A percentile compares a stretch with the other conserved stretches of the same genome.
phyloP scores from a whole-genome alignment of 2,329 filamentous ascomycete species.

The Epichloe hybrida region DNA sequence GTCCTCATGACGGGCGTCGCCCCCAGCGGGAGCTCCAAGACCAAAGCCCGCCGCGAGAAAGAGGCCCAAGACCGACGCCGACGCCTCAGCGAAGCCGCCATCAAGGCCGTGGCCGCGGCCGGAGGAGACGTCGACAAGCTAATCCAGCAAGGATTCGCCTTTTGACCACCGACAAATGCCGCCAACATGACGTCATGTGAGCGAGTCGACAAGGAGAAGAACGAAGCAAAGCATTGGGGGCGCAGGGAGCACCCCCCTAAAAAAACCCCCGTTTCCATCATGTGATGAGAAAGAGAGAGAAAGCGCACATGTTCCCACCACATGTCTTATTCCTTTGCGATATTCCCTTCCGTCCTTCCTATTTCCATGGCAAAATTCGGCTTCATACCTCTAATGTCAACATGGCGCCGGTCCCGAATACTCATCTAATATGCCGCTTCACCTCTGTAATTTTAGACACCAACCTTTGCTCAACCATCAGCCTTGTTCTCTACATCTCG shows the following conservation, averaged over 20 bases:
- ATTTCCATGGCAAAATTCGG: too few species aligned
- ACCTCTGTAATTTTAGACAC: too few species aligned
- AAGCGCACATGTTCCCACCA: neutral
- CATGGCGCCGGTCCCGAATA: too few species aligned
- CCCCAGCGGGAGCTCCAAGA: conserved; percentile 77
- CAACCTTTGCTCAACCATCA: too few species aligned
- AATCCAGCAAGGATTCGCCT: conserved; percentile 35
- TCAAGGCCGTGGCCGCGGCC: conserved; percentile 55
- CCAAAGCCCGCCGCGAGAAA: conserved; percentile 81
- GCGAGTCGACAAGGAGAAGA: too few species aligned
- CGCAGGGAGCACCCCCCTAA: too few species aligned
- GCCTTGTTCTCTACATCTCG: too few species aligned
- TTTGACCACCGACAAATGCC: conserved; percentile 13
- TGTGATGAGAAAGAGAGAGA: too few species aligned
- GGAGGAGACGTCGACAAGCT: conserved; percentile 51
- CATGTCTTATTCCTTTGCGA: neutral
- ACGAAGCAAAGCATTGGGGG: too few species aligned
- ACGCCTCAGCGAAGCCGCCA: conserved; percentile 52
- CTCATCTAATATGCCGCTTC: too few species aligned
- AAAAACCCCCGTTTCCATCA: too few species aligned
- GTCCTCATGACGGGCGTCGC: conserved; percentile 82
- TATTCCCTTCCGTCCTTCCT: too few species aligned
- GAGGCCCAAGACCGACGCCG: conserved; percentile 69
- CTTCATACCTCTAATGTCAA: neutral
- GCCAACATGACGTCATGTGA: neutral